A percentile compares a stretch with the other conserved stretches of the same genome.
These are phyloP conservation scores for Nakazawaea holstii DNA, from an alignment of 805 yeast genomes.

Conservation along the genomic window DNA sequence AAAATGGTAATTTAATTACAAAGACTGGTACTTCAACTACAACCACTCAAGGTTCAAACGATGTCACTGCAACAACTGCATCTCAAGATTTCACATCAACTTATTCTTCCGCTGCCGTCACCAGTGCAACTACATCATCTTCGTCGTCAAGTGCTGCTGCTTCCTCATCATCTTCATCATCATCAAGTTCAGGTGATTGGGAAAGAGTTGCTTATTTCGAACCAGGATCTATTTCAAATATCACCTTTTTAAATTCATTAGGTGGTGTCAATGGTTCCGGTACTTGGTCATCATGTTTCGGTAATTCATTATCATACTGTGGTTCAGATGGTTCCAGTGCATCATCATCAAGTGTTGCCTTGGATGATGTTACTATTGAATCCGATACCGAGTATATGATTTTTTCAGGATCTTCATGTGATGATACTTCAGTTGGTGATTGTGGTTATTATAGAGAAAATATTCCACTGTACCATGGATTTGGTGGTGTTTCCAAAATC, in stretches of 20 bases:
- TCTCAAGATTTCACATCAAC: constrained; percentile 20
- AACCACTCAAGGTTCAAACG: constrained; percentile 15
- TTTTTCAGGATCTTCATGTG: constrained; percentile 68
- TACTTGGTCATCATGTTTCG: constrained; percentile 78
- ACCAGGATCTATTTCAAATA: constrained; percentile 67
- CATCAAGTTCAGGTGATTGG: constrained; percentile 56
- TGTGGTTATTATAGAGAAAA: constrained; percentile 87
- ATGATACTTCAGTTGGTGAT: constrained; percentile 34
- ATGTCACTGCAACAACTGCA: constrained; percentile 24
- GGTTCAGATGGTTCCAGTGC: constrained; percentile 73
- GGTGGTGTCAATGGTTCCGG: constrained; percentile 90
- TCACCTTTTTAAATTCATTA: constrained; percentile 77
- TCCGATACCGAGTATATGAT: constrained; percentile 80
- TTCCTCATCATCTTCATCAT: constrained; percentile 27
- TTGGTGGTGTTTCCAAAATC: constrained; percentile 77
- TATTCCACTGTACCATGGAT: constrained; percentile 93
- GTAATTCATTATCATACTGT: constrained; percentile 86
- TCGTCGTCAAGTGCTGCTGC: constrained; percentile 21
- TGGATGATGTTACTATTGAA: constrained; percentile 60
- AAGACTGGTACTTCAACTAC: constrained; percentile 22
- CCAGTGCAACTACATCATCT: constrained; percentile 20
- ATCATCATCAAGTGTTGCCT: constrained; percentile 62
- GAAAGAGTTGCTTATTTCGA: constrained; percentile 67
- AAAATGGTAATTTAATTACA: constrained; percentile 39
- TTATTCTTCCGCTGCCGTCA: constrained; percentile 11